phyloP scores from a whole-genome alignment of 1,284 basidiomycete genomes.

The Cutaneotrichosporon sp. region DNA sequence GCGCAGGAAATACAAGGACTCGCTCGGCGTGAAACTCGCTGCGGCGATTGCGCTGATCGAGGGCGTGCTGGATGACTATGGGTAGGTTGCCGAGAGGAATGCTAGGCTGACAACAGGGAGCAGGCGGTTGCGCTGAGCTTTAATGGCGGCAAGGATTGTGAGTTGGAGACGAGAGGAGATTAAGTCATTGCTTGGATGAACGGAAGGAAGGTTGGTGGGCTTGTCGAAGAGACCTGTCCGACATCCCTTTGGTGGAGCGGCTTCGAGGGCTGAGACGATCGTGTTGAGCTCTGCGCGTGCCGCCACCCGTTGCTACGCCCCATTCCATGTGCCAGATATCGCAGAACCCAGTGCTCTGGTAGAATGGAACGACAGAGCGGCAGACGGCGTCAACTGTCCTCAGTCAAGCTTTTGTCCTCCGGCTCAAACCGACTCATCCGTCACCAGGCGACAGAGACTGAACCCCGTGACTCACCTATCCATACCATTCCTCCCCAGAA shows the following conservation, averaged over 20 bases:
- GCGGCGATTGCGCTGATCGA: constrained; percentile 78
- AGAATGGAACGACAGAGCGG: no score
- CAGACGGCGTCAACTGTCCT: no score
- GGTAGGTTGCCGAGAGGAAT: not conserved
- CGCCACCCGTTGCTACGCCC: not conserved
- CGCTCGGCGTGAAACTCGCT: constrained; percentile 61
- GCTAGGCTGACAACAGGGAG: constrained; percentile 54
- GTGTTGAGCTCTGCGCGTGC: no score
- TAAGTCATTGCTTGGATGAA: not conserved
- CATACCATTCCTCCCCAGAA: not conserved
- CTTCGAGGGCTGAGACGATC: not conserved
- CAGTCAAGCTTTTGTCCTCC: no score
- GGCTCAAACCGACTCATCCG: no score
- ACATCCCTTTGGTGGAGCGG: no score
- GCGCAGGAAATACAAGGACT: constrained; percentile 33
- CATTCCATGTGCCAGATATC: not conserved
- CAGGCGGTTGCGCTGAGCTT: constrained; percentile 80
- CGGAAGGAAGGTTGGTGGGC: not conserved
- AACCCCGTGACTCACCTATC: not conserved
- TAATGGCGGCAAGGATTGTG: constrained; percentile 98
- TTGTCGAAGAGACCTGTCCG: not conserved
- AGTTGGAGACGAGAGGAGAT: constrained; percentile 42
- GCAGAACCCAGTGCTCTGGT: no score
- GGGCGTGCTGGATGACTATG: constrained; percentile 61
- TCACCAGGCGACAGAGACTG: no score